These are phyloP conservation scores for Thalassiosira livingstoniorum DNA, from an alignment of 352 stramenopile genomes.

Conservation along the genomic window DNA sequence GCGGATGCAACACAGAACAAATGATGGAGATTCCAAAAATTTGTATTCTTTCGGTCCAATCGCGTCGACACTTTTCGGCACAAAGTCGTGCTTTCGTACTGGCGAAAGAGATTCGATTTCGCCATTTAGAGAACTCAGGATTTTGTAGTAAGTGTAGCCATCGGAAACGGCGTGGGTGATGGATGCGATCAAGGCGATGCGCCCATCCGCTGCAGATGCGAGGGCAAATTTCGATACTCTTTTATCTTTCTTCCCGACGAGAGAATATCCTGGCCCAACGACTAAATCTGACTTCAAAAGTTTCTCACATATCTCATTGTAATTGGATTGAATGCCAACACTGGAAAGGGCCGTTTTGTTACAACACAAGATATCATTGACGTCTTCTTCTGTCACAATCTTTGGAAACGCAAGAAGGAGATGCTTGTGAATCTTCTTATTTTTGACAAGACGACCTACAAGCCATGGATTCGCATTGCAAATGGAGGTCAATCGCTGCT, in stretches of 20 bases:
- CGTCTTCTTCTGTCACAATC: conserved; percentile 22
- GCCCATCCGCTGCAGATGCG: conserved; percentile 9
- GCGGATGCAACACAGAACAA: conserved; percentile 34
- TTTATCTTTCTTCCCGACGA: conserved; percentile 35
- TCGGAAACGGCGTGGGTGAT: conserved; percentile 42
- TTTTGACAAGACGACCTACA: conserved; percentile 26
- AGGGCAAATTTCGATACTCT: conserved; percentile 39
- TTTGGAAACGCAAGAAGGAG: conserved; percentile 21
- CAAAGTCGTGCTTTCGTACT: conserved; percentile 36
- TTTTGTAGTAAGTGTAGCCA: conserved; percentile 51
- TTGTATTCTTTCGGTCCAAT: conserved; percentile 35
- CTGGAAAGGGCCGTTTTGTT: neutral
- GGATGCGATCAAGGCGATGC: conserved; percentile 32
- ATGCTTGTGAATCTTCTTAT: conserved; percentile 44
- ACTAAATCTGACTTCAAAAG: conserved; percentile 32
- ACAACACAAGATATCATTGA: conserved; percentile 28
- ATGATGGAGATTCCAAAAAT: conserved; percentile 16
- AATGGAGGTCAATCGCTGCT: conserved; percentile 25
- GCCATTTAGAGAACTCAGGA: conserved; percentile 39
- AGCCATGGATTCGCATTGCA: conserved; percentile 46
- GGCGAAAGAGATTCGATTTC: conserved; percentile 28
- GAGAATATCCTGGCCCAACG: conserved; percentile 33
- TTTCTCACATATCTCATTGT: conserved; percentile 24
- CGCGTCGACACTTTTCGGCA: conserved; percentile 40
- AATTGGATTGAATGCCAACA: conserved; percentile 14